These are phyloP conservation scores for Haematococcus lacustris DNA, from an alignment of 139 green algal genomes.

Conservation along the genomic window DNA sequence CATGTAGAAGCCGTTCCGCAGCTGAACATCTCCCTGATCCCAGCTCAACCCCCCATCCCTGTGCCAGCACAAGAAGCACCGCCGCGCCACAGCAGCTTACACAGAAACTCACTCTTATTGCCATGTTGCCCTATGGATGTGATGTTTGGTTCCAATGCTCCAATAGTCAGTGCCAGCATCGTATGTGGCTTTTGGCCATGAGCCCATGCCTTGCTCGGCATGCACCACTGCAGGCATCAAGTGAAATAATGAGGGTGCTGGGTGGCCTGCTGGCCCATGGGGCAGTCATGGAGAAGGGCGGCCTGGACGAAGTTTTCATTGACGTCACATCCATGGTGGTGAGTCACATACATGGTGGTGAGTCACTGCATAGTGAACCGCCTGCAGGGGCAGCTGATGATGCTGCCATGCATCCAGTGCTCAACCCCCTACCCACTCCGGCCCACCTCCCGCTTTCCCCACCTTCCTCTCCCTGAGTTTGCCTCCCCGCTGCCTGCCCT, in stretches of 20 bases:
- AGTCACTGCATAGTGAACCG: no score
- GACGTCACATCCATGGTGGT: conserved; percentile 65
- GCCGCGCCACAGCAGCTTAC: background rate
- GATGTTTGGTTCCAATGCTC: no score
- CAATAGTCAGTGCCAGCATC: no score
- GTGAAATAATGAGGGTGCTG: conserved; percentile 55
- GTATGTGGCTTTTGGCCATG: no score
- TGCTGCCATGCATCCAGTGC: no score
- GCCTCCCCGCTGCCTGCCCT: no score
- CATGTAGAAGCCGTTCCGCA: no score
- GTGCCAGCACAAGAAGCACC: background rate
- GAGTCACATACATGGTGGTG: conserved; percentile 38
- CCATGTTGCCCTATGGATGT: no score
- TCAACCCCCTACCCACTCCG: no score
- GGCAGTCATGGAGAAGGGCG: conserved; percentile 40
- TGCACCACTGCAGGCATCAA: conserved; percentile 30
- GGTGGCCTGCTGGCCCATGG: conserved; percentile 15
- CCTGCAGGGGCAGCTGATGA: background rate
- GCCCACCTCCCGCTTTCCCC: no score
- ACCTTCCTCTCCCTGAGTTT: no score
- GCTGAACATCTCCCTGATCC: background rate
- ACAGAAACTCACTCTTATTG: background rate
- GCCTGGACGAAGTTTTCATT: conserved; percentile 89
- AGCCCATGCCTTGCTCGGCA: background rate
- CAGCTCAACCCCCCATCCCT: background rate